Percentiles rank a stretch among this genome's conserved stretches.
These are phyloP conservation scores for Cercospora citrullina DNA, from an alignment of 2,329 filamentous ascomycete genomes.

Conservation along the genomic window DNA sequence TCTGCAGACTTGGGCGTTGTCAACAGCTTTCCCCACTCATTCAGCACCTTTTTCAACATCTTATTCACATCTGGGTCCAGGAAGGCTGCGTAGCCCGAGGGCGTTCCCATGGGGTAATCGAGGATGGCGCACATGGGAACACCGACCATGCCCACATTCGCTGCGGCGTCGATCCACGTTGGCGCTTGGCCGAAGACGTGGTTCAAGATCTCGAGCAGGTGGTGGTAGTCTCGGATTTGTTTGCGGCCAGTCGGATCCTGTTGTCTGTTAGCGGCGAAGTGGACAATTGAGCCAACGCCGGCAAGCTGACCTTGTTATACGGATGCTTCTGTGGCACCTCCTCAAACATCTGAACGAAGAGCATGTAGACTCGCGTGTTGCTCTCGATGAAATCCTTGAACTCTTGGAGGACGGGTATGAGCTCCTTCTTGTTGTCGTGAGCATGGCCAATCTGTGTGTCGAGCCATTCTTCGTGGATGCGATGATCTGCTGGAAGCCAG, in stretches of 20 bases:
- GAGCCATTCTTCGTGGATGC: conserved; percentile 65
- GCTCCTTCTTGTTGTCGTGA: conserved; percentile 51
- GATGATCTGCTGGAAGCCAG: conserved; percentile 66
- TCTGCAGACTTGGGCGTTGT: conserved; percentile 39
- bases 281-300: conserved; percentile 45
- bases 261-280: conserved; percentile 55
- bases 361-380: conserved; percentile 64
- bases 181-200: conserved; percentile 50
- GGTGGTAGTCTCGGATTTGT: conserved; percentile 65
- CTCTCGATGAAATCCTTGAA: conserved; percentile 67
- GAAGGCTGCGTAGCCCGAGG: conserved; percentile 56
- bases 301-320: conserved; percentile 49
- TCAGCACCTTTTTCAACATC: conserved; percentile 54
- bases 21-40: conserved; percentile 49
- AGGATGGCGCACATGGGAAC: conserved; percentile 59
- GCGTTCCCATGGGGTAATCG: conserved; percentile 61
- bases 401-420: conserved; percentile 63
- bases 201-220: conserved; percentile 68
- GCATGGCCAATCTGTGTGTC: conserved; percentile 56
- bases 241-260: conserved; percentile 61
- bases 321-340: conserved; percentile 63
- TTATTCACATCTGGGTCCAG: conserved; percentile 55
- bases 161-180: conserved; percentile 43
- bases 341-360: conserved; percentile 62
- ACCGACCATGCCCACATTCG: conserved; percentile 51